Base-by-base conservation (phyloP, 2,329 filamentous ascomycete species). In the Cercospora sesami region DNA sequence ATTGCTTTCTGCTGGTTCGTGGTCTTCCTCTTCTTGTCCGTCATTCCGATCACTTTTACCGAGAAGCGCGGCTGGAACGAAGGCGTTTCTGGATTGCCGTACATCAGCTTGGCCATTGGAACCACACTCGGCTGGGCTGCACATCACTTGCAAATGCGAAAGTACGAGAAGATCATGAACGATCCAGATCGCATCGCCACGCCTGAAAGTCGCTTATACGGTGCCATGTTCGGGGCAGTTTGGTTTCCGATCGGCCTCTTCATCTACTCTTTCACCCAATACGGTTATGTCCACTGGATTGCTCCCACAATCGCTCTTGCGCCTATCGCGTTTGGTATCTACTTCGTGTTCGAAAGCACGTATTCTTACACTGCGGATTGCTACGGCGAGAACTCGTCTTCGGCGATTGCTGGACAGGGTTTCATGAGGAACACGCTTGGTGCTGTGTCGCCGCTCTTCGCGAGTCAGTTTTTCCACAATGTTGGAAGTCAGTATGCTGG, bases 231-330 rank as follows among this genome's bases (percentile, higher is more conserved):
- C 69, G 83, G 83, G 26, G 81, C 82, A 26, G 70, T 83, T 69
- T 83, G 79, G 78, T 77, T 84, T 12, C 83, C 83, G 14, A 74
- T 84, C 55, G 83, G 83, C 16, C 79, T 85, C 1, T 84, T 84
- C 78, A 83, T 86, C 74, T 86, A 86, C 80, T 81, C 79, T 45
- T 86, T 85, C 78, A 85, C 83, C 0, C 84, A 86, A 73, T 86
- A 86, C 74, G 79, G 76, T 4, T 78, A 80, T 63, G 74, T 86
- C 1, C 77, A 74, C 62, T 86, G 84, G 84, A 81, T 85, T 61
- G 84, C 81, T 0, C 84, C 84, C 0, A 77, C 80, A 33, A 82
- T 86, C 60, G 82, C 81, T 14, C 80, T 86, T 2, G 83, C 80
- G 0, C 81, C 82, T 8, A 86, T 86, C 62, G 79, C 83, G 3